Base-by-base conservation (phyloP, 2,329 filamentous ascomycete genomes). In the Ceratocystis alfenasii region DNA sequence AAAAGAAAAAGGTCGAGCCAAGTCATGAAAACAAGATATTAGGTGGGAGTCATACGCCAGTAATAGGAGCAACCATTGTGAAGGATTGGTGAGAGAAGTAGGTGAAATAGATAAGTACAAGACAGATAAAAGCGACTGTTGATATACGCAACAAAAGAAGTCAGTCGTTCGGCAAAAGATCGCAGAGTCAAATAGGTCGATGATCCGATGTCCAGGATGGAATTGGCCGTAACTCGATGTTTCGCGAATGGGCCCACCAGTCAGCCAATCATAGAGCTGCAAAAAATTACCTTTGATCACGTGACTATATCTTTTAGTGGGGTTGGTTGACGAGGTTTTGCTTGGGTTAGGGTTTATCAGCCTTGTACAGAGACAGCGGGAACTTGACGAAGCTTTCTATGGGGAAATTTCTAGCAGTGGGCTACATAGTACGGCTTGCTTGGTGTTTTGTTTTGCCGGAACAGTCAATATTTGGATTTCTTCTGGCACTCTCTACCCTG, bases 31-130 rank as follows among this genome's bases (percentile, higher is more conserved):
- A 57, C 60, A 65, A 69, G 70, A 73, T 72, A 76, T 77, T 76
- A 74, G 68, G 68, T 66, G 66, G 44, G 20, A 22, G 33, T 82
- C 82, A 69, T 83, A 85, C 82, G 73, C 82, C 82, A 70, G 80
- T 83, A 70, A 85, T 82, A 68, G 81, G 82, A 72, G 66, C 66
- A 60, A 65, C 61, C 66, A 67, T 67, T 67, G 59, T 67, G 45
- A 55, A 55, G 36, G 44, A 65, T 30, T 25, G 25, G 28, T 44
- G 8, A 41, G 53, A n/a, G 25, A 33, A 20, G 53, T 46, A 63
- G 25, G 30, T 33, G 20, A 63, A 44, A 33, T 28, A 44, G 20
- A 33, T n/a, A 61, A 62, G 55, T 62, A 62, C 36, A 64, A 61
- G 36, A 10, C 45, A 59, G 48, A 33, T 45, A 17, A 46, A 48